A percentile compares a stretch with the other conserved stretches of the same genome.
Conservation (phyloP, 805 yeast genomes). For the Ogataea populi-albae region DNA sequence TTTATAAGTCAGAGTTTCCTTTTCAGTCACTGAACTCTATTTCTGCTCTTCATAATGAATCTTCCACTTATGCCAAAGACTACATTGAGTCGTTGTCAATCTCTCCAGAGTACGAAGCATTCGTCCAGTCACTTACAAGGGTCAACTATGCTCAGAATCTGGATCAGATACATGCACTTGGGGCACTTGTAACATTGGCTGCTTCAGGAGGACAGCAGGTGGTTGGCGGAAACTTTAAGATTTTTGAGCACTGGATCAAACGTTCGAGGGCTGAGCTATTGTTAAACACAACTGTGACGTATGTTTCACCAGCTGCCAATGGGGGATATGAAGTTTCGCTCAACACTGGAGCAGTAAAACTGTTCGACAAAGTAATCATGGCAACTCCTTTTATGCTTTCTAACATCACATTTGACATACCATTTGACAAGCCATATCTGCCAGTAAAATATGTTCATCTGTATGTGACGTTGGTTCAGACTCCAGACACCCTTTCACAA, state of each 20-base stretch:
- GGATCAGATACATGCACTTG: conserved; percentile 42
- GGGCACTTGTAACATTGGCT: conserved; percentile 38
- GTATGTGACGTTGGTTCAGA: conserved; percentile 37
- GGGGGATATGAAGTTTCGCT: conserved; percentile 7
- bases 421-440: conserved; percentile 5
- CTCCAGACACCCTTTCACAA: conserved; percentile 12
- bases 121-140: conserved; percentile 41
- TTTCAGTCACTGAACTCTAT: conserved; percentile 27
- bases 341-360: conserved; percentile 6
- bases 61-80: conserved; percentile 25
- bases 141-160: conserved; percentile 43
- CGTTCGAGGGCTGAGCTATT: conserved; percentile 33
- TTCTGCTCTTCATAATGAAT: conserved; percentile 21
- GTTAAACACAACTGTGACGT: conserved; percentile 31
- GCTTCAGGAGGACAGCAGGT: conserved; percentile 36
- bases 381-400: conserved; percentile 42
- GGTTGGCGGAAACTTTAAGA: conserved; percentile 44
- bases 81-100: conserved; percentile 27
- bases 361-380: conserved; percentile 42
- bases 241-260: conserved; percentile 40
- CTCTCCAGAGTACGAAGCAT: conserved; percentile 22
- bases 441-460: conserved; percentile 36
- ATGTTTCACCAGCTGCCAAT: conserved; percentile 10
- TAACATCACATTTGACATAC: conserved; percentile 18
- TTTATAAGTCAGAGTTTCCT: conserved; percentile 35